Evolutionary conservation across 495 filamentous ascomycete species (phyloP), one percentile per base, ranked within the genome.

Genomic region (Aspergillus indologenus): DNA sequence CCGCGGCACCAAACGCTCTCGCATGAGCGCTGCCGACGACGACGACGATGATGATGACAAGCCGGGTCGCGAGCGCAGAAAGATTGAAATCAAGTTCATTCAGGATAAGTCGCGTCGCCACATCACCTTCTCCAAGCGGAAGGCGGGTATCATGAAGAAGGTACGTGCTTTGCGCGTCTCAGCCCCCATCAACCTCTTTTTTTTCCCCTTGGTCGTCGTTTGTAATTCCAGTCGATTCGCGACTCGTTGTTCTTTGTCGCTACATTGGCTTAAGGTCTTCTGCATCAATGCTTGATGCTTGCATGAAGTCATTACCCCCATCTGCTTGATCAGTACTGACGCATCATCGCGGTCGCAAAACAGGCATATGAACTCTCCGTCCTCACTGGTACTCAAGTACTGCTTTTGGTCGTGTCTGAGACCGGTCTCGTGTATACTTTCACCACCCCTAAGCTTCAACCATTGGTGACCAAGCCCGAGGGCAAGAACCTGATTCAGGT

Each of bases 131-230:
- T 98, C 95, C 63, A 99, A 99, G 87, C 92, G 94, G 74, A 99
- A 99, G 84, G 94, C 94, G 58, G 94, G 94, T 68, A 99, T 99
- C 78, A 99, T 99, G 94, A 99, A 99, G 85, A 99, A 99, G 92
- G 94, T 97, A 73, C 61, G 85, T 81, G 22, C 53, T 51, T 50
- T 56, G 68, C 72, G 74, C 70, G 65, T 71, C 52, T 59, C 56
- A 49, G 47, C 57, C 49, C 54, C 24, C 45, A 44, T 57, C 63
- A 66, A 42, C 19, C 51, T 48, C 50, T 14, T 45, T 42, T 42
- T n/a, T 22, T 24, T 59, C 34, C 54, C 45, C 47, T 44, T 56
- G 61, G 57, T n/a, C n/a, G 59, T 60, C 65, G 53, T 31, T 42
- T 56, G 8, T 31, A 26, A 46, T 54, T 23, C 14, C 7, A 19